These are phyloP conservation scores for Dioscorea zingiberensis DNA, from an alignment of 106 monocot genomes.

Conservation along the genomic window DNA sequence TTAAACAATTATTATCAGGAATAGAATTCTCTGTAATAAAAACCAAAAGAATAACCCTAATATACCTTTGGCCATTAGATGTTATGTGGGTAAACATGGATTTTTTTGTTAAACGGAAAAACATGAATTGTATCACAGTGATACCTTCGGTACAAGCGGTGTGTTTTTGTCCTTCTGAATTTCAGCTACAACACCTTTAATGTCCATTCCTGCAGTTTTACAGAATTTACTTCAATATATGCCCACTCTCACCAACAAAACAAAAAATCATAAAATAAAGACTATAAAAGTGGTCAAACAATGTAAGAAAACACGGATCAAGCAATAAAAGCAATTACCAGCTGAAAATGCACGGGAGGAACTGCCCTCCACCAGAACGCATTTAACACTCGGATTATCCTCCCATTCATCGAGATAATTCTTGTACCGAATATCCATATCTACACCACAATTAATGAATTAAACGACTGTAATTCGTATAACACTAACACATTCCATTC, in stretches of 20 bases:
- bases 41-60: too few species aligned
- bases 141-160: conserved; percentile 83
- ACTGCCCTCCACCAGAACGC: conserved; percentile 82
- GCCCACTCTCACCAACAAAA: conserved; percentile 5
- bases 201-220: conserved; percentile 96
- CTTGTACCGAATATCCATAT: conserved; percentile 86
- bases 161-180: conserved; percentile 80
- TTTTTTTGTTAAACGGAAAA: background rate
- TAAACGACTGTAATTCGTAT: too few species aligned
- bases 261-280: background rate
- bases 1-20: too few species aligned
- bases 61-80: too few species aligned
- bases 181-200: conserved; percentile 94
- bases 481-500: too few species aligned
- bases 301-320: background rate
- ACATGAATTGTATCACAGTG: background rate
- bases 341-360: conserved; percentile 88
- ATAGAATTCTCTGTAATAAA: too few species aligned
- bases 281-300: too few species aligned
- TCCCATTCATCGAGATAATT: conserved; percentile 85
- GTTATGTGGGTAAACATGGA: background rate
- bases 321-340: conserved; percentile 34
- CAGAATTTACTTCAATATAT: conserved; percentile 28
- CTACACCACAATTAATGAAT: conserved; percentile 25
- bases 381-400: conserved; percentile 63